Conservation (phyloP, 352 stramenopile genomes). For the Globisporangium lucens region DNA sequence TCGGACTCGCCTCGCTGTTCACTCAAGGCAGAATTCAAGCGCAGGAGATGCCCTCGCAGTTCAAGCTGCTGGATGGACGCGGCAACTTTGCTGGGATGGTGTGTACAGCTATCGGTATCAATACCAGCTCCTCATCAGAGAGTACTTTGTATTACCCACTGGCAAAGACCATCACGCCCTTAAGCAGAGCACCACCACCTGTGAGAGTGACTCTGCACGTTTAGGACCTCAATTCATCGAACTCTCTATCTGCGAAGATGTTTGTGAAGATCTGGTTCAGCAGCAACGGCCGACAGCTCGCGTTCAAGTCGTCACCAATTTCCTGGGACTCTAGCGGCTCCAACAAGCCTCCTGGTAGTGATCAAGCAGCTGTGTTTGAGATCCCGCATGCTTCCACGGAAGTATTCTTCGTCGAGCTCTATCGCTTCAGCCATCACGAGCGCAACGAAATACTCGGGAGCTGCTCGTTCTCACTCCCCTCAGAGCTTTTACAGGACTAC, state of each 20-base stretch:
- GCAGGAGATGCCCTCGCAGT: not conserved
- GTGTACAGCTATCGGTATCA: not conserved
- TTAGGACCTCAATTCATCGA: conserved; percentile 5
- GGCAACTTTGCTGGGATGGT: conserved; percentile 5
- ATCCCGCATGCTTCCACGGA: not conserved
- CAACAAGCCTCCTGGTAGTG: not conserved
- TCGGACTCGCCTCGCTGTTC: not conserved
- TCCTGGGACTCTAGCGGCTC: not conserved
- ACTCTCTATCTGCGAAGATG: not conserved
- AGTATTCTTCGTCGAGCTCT: conserved; percentile 16
- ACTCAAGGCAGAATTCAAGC: not conserved
- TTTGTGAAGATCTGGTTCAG: conserved; percentile 17
- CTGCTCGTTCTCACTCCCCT: conserved; percentile 7
- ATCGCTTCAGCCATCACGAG: conserved; percentile 13
- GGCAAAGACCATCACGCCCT: not conserved
- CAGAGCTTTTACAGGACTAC: not conserved
- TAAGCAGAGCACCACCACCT: not conserved
- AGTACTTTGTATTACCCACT: not conserved
- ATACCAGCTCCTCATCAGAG: not conserved
- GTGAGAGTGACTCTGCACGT: conserved; percentile 1
- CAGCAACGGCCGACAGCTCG: not conserved
- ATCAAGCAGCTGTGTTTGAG: not conserved
- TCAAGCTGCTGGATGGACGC: conserved; percentile 7
- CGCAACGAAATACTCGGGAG: conserved; percentile 10
- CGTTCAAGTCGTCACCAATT: not conserved